Evolutionary conservation across 1,284 basidiomycete genomes (phyloP).

Genomic region (Vanrija humicola): DNA sequence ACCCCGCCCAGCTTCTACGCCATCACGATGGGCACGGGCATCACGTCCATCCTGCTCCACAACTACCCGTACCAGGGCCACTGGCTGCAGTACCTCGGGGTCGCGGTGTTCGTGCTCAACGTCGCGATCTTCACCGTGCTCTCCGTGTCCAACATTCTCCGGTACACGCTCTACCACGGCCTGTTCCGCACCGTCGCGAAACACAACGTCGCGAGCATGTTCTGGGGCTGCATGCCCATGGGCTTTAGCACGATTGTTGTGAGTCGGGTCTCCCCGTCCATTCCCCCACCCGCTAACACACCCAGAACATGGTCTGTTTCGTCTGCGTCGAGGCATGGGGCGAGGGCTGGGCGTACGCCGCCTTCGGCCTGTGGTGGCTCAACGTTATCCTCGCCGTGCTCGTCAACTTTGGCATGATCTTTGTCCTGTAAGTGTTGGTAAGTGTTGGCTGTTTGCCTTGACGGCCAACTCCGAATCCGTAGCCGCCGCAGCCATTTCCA

Average conservation of each 20-base stretch:
- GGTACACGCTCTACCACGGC: conserved; percentile 59
- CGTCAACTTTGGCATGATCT: conserved; percentile 62
- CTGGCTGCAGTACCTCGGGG: conserved; percentile 46
- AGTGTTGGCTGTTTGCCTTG: conserved; percentile 21
- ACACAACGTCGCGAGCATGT: conserved; percentile 65
- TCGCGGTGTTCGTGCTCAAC: conserved; percentile 64
- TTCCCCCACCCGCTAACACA: conserved; percentile 4
- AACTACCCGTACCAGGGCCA: conserved; percentile 50
- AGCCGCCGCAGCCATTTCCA: not conserved
- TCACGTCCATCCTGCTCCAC: conserved; percentile 50
- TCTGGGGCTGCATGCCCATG: conserved; percentile 67
- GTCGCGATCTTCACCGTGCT: conserved; percentile 62
- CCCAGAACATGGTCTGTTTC: conserved; percentile 52
- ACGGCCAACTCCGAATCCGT: too few relatives aligned
- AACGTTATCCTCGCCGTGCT: conserved; percentile 57
- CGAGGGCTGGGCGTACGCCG: conserved; percentile 55
- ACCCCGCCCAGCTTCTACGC: conserved; percentile 31
- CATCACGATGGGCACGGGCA: conserved; percentile 52
- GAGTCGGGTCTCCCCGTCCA: conserved; percentile 11
- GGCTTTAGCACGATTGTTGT: conserved; percentile 62
- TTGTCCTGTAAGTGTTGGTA: conserved; percentile 48
- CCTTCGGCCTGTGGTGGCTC: conserved; percentile 73
- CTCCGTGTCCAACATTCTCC: conserved; percentile 50
- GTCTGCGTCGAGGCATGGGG: conserved; percentile 52
- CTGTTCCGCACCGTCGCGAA: conserved; percentile 58